Percentiles rank a stretch among this genome's conserved stretches.
These are phyloP conservation scores for Sphaerulina vaccinii DNA, from an alignment of 2,329 filamentous ascomycete genomes.

Conservation along the genomic window DNA sequence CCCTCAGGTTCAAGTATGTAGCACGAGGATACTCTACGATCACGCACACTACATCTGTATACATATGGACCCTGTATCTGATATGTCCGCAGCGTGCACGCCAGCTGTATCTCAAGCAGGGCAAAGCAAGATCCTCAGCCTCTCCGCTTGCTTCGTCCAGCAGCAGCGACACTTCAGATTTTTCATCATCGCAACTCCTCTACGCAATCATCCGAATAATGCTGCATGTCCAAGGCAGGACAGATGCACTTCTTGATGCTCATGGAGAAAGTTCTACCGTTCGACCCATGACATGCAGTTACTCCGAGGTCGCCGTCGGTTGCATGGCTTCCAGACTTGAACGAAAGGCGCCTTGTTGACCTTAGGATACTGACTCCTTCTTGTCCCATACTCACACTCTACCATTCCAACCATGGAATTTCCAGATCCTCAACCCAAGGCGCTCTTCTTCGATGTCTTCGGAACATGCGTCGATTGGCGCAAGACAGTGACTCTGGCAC, in stretches of 20 bases:
- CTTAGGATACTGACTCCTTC: too few relatives aligned
- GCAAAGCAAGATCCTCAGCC: too few relatives aligned
- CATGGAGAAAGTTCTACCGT: background rate
- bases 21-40: background rate
- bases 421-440: constrained; percentile 46
- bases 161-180: too few relatives aligned
- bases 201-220: too few relatives aligned
- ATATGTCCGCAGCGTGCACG: too few relatives aligned
- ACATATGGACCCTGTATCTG: background rate
- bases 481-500: constrained; percentile 59
- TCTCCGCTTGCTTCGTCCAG: too few relatives aligned
- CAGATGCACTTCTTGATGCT: too few relatives aligned
- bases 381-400: background rate
- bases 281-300: background rate
- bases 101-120: too few relatives aligned
- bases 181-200: too few relatives aligned
- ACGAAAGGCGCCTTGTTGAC: constrained; percentile 6
- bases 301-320: constrained; percentile 10
- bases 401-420: background rate
- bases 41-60: too few relatives aligned
- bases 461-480: constrained; percentile 82
- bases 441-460: constrained; percentile 73
- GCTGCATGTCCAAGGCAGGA: too few relatives aligned
- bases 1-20: background rate
- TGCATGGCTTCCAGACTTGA: background rate